Evolutionary conservation across 164 flowering plant species (phyloP).

Genomic region (Vitis cinerea): DNA sequence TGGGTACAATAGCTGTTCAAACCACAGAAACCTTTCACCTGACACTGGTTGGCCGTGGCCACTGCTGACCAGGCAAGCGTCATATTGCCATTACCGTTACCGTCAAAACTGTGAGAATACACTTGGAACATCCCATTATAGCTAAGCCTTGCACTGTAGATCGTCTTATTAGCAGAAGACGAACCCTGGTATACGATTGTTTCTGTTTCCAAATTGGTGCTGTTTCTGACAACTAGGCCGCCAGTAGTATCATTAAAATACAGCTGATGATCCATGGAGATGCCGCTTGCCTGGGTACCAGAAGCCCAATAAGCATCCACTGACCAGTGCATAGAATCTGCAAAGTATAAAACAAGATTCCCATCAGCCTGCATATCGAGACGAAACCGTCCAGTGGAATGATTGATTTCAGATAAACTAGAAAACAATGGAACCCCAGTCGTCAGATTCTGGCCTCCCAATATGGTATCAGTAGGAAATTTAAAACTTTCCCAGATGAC

Average conservation of each 20-base stretch:
- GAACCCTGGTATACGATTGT: accelerated
- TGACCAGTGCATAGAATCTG: accelerated
- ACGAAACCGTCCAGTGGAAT: conserved; percentile 21
- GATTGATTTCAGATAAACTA: neutral
- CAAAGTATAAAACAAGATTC: conserved; percentile 8
- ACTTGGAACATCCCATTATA: conserved; percentile 7
- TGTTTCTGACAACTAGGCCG: neutral
- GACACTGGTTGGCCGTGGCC: neutral
- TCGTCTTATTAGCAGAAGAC: accelerated
- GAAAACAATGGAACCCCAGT: conserved; percentile 3
- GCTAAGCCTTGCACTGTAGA: conserved; percentile 4
- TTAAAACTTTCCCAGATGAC: conserved; percentile 25
- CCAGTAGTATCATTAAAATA: neutral
- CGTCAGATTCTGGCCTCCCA: conserved; percentile 24
- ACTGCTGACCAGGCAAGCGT: too few relatives aligned
- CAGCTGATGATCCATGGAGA: neutral
- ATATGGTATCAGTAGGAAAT: conserved; percentile 17
- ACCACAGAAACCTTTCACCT: conserved; percentile 16
- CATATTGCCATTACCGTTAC: neutral
- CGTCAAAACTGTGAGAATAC: conserved; percentile 1
- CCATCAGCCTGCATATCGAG: conserved; percentile 17
- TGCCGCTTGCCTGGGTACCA: neutral
- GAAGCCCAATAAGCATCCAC: conserved; percentile 1
- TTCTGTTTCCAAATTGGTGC: neutral
- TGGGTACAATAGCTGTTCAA: conserved; percentile 7